A percentile compares a stretch with the other conserved stretches of the same genome.
These are phyloP conservation scores for Ailanthus altissimus DNA, from an alignment of 345 rosid species.

Conservation along the genomic window DNA sequence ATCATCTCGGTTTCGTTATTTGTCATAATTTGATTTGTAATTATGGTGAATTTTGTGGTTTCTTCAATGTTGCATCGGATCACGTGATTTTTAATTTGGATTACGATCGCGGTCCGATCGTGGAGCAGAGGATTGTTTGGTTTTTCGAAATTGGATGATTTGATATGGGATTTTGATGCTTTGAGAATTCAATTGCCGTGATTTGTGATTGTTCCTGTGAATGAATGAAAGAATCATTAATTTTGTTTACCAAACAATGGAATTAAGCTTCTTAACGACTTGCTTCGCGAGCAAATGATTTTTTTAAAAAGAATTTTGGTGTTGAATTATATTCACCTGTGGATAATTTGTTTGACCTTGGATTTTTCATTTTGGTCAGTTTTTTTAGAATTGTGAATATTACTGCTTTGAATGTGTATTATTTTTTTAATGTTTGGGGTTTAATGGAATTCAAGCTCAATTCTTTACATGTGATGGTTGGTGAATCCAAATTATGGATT, in stretches of 20 bases:
- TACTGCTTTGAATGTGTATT: not conserved
- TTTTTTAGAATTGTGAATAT: not conserved
- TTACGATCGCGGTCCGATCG: constrained; percentile 46
- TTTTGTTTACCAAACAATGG: not conserved
- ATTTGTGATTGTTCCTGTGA: not conserved
- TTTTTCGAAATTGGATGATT: constrained; percentile 12
- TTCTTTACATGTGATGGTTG: constrained; percentile 8
- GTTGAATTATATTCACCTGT: not conserved
- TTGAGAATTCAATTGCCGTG: not conserved
- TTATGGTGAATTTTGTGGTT: constrained; percentile 19
- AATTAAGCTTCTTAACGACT: not conserved
- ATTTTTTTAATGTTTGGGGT: not conserved
- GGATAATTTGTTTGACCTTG: constrained; percentile 17
- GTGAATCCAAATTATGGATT: not conserved
- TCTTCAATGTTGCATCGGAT: constrained; percentile 25
- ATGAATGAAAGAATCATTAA: not conserved
- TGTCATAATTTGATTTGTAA: constrained; percentile 8
- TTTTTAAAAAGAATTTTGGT: not conserved
- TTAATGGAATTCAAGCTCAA: constrained; percentile 9
- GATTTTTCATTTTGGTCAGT: too few relatives aligned
- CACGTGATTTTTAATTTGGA: constrained; percentile 9
- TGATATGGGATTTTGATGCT: constrained; percentile 12
- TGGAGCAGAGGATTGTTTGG: constrained; percentile 2
- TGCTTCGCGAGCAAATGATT: too few relatives aligned
- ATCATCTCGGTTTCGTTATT: not conserved